Evolutionary conservation across 2,329 filamentous ascomycete species (phyloP), one percentile per base, ranked within the genome.

Genomic region (Claviceps citrina): DNA sequence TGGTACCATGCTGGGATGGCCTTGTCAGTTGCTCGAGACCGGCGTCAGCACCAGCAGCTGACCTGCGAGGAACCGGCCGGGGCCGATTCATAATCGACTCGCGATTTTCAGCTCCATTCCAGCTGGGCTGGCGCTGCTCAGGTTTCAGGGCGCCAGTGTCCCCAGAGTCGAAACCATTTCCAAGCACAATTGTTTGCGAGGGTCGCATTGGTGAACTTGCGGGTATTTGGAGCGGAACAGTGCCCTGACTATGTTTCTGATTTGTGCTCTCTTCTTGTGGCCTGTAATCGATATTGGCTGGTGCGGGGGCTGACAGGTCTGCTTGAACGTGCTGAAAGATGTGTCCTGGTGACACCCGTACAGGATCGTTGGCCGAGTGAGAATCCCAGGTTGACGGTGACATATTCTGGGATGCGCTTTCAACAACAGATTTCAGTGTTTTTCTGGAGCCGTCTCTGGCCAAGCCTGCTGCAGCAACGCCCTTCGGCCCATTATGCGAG

Each of bases 161-260:
- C 40, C 74, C 60, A 45, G 73, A 74, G 27, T 70, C 61, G 40
- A 74, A 71, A 37, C 68, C 62, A 43, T 73, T 75, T 37, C 76
- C 54, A 40, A 73, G 66, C 64, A 76, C 67, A 34, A 74, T 63
- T 4, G 66, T 73, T 43, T 67, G 63, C 19, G 19, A 33, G 5
- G 28, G 28, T n/a, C 37, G 33, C 24, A 40, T 8, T 6, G 41
- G 41, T 4, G 28, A 38, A n/a, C 34, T 35, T 19, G 42, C 25
- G 10, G 31, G 30, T 12, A 28, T 24, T 31, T 33, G 15, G 1
- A 31, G 26, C 5, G 33, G 24, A 18, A 13, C 13, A 12, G 20
- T 20, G 7, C 13, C 16, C 5, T 12, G 19, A 20, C 22, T 18
- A 34, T 38, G 26, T 7, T 20, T 15, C 7, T 20, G 27, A 22